Evolutionary conservation across 345 rosid genomes (phyloP).

Genomic region (Atalantia buxifolia): DNA sequence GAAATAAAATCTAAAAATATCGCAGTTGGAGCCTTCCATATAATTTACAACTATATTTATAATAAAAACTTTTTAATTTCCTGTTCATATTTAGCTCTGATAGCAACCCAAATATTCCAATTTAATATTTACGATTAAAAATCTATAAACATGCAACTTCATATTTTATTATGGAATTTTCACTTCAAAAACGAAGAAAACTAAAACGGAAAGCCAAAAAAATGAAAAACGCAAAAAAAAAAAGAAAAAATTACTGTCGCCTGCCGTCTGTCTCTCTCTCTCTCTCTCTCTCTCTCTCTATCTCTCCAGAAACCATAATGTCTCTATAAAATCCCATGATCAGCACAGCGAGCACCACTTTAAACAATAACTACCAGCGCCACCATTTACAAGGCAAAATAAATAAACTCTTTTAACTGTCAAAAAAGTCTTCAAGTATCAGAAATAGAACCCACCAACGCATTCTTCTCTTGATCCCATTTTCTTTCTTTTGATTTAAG

Average conservation of each 20-base stretch:
- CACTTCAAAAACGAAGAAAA: too few relatives aligned
- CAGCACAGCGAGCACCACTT: neutral
- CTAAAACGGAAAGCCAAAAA: too few relatives aligned
- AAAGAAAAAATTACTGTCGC: neutral
- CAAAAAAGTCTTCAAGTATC: conserved; percentile 4
- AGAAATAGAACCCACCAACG: neutral
- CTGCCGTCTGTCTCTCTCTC: neutral
- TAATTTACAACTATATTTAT: too few relatives aligned
- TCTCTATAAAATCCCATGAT: conserved; percentile 7
- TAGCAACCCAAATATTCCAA: too few relatives aligned
- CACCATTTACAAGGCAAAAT: neutral
- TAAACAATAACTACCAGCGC: neutral
- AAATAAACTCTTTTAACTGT: neutral
- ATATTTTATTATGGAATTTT: too few relatives aligned
- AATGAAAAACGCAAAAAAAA: too few relatives aligned
- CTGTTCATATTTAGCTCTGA: too few relatives aligned
- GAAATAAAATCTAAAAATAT: too few relatives aligned
- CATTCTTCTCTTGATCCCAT: conserved; percentile 20
- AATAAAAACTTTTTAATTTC: too few relatives aligned
- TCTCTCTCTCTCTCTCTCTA: neutral
- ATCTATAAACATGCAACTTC: too few relatives aligned
- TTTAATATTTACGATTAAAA: too few relatives aligned
- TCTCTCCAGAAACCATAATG: neutral
- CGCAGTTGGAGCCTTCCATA: too few relatives aligned
- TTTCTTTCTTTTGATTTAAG: neutral